Evolutionary conservation across 306 rosid genomes (phyloP).

Genomic region (Macrotyloma uniflorum): DNA sequence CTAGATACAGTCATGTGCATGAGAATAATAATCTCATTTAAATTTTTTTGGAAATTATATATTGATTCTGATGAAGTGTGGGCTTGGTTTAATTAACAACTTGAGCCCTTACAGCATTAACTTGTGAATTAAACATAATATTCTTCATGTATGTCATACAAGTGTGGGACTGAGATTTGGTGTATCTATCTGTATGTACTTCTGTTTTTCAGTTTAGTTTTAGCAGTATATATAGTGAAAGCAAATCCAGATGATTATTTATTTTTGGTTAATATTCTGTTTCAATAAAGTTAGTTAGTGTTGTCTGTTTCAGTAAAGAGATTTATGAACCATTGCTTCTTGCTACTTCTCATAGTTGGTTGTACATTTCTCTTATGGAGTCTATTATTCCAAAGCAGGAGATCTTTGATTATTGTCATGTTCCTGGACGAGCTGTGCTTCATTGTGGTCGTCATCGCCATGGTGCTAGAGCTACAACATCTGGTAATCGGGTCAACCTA

Average conservation of each 20-base stretch:
- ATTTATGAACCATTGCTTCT: slow-evolving; percentile 40
- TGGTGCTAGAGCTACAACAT: slow-evolving; percentile 66
- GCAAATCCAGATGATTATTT: slow-evolving; percentile 24
- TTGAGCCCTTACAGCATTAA: slow-evolving; percentile 1
- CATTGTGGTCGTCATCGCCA: slow-evolving; percentile 75
- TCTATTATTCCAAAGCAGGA: slow-evolving; percentile 59
- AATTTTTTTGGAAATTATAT: slow-evolving; percentile 2
- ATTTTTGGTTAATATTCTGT: slow-evolving; percentile 26
- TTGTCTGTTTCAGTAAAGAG: slow-evolving; percentile 25
- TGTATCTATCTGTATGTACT: background rate
- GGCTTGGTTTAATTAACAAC: slow-evolving; percentile 18
- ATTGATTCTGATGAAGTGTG: background rate
- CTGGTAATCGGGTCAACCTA: slow-evolving; percentile 60
- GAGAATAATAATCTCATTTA: background rate
- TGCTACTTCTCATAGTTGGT: slow-evolving; percentile 46
- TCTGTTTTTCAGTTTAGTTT: slow-evolving; percentile 2
- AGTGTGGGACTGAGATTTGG: background rate
- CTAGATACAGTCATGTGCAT: slow-evolving; percentile 3
- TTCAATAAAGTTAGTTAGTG: slow-evolving; percentile 22
- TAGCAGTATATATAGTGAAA: slow-evolving; percentile 15
- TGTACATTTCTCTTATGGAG: slow-evolving; percentile 49
- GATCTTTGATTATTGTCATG: slow-evolving; percentile 57
- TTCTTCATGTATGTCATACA: slow-evolving; percentile 16
- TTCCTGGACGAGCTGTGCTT: slow-evolving; percentile 61
- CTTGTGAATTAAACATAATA: background rate